Conservation (phyloP, 73 alveolate genomes). For the Diophrys sp. region DNA sequence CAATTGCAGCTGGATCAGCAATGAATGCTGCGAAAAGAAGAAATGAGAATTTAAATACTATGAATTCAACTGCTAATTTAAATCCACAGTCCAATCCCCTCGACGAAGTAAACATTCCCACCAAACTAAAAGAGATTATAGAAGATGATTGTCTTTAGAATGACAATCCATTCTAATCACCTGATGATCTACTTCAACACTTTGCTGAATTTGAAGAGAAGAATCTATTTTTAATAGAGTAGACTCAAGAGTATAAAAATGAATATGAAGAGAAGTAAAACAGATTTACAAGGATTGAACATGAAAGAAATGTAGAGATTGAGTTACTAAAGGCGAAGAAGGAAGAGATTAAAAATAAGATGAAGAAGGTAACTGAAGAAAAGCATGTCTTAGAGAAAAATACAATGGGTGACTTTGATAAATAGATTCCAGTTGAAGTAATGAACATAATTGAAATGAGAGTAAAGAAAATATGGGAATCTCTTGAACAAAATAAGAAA, state of each 20-base stretch:
- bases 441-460: background rate
- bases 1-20: background rate
- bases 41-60: background rate
- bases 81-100: background rate
- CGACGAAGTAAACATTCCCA: background rate
- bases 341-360: background rate
- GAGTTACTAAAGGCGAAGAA: background rate
- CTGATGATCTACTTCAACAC: conserved; percentile 44
- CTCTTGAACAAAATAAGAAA: background rate
- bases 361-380: background rate
- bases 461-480: background rate
- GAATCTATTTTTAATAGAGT: conserved; percentile 48
- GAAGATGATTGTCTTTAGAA: conserved; percentile 51
- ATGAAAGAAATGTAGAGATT: background rate
- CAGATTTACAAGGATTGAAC: background rate
- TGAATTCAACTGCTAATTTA: background rate
- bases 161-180: conserved; percentile 34
- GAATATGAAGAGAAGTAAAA: conserved; percentile 24
- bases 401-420: background rate
- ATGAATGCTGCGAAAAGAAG: background rate
- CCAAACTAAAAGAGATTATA: conserved; percentile 41
- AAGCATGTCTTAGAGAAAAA: background rate
- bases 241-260: conserved; percentile 54
- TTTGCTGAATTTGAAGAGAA: conserved; percentile 51
- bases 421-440: background rate